Percentiles rank a stretch among this genome's conserved stretches.
Conservation (phyloP, 331 rosid species). For the Spiraea crenata region DNA sequence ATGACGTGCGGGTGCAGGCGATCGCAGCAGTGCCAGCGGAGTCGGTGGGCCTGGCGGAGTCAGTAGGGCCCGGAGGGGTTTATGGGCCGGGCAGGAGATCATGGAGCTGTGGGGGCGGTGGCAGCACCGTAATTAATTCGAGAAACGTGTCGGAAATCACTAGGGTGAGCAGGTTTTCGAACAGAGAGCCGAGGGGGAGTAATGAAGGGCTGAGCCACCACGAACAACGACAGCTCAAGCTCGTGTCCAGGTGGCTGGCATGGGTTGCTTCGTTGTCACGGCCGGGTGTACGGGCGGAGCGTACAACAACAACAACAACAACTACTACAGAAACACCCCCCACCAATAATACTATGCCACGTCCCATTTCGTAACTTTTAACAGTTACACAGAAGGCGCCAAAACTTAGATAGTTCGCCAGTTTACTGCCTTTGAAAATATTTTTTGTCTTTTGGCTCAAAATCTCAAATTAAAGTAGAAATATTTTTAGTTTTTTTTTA, state of each 20-base stretch:
- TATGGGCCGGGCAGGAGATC: not conserved
- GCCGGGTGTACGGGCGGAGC: constrained; percentile 30
- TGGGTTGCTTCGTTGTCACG: constrained; percentile 50
- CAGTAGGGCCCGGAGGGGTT: not conserved
- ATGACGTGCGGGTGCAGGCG: not conserved
- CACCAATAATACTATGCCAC: not conserved
- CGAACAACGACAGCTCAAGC: constrained; percentile 24
- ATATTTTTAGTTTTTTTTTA: no score
- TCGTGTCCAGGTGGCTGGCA: constrained; percentile 44
- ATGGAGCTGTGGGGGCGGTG: constrained; percentile 21
- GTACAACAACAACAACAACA: no score
- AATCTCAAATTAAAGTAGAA: no score
- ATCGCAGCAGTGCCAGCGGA: constrained; percentile 18
- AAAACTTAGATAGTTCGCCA: not conserved
- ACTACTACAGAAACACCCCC: not conserved
- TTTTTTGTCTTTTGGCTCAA: not conserved
- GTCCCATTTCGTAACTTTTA: not conserved
- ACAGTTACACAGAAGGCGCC: not conserved
- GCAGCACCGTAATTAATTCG: constrained; percentile 45
- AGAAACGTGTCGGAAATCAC: constrained; percentile 82
- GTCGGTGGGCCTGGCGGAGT: not conserved
- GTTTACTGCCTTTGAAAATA: not conserved
- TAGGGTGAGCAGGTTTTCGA: constrained; percentile 51
- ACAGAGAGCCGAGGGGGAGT: constrained; percentile 10
- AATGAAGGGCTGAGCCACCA: constrained; percentile 10